Base-by-base conservation (phyloP, 1,284 basidiomycete species). In the Blastosporella zonata region DNA sequence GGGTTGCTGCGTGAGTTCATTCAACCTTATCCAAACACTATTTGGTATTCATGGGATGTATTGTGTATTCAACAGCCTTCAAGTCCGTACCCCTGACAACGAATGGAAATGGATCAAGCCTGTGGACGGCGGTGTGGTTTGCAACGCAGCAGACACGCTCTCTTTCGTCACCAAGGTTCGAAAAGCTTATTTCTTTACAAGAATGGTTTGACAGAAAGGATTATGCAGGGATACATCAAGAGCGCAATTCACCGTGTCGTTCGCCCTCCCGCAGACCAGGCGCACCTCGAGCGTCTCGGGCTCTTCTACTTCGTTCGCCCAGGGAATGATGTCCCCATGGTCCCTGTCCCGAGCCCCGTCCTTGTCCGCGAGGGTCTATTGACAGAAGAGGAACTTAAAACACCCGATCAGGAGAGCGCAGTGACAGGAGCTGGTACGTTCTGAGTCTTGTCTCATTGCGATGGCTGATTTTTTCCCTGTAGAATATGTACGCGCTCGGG, bases 191-290 rank as follows among this genome's bases (percentile, higher is more conserved):
- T 6, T 59, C n/a, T 37, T 59, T 7, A 59, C 56, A 35, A 58
- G 6, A 21, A 9, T 10, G 25, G 22, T 7, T 21, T 13, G 15
- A 43, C 17, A 8, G 15, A 33, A 18, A 39, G 25, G 25, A 20
- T 21, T 13, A 23, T 12, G 13, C n/a, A 50, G 48, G 61, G 61
- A 25, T 63, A 62, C 41, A 52, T 62, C 38, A 75, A 70, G 61
- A 73, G 70, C 54, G 74, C 76, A 3, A 64, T 79, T 15, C 77
- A 81, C 56, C 63, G 74, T 29, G 77, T 81, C 35, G 57, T 72
- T 29, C 68, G 74, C 25, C 79, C 78, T 7, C 78, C 77, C 0
- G 50, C 62, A 17, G 78, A 80, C 54, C 79, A 81, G 54, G 55
- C 44, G 6, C 43, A 60, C 23, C 41, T 59, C 20, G 54, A 60